A percentile compares a stretch with the other conserved stretches of the same genome.
Evolutionary conservation across 768 basidiomycete species (phyloP).

Genomic region (Phanerodontia chrysosporium): DNA sequence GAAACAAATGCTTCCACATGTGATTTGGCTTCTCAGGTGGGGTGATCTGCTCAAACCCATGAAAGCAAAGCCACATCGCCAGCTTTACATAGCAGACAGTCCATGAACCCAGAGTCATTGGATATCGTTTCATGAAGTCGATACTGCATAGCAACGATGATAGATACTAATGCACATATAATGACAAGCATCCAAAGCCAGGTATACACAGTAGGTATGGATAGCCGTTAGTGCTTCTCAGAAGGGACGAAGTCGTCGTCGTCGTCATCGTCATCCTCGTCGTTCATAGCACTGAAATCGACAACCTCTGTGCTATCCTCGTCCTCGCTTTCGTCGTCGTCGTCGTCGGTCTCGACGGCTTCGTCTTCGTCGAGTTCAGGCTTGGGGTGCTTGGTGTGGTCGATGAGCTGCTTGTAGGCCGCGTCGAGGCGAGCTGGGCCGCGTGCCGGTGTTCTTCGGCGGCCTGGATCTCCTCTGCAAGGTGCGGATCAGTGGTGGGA

Average conservation of each 20-base stretch:
- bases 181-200: not conserved
- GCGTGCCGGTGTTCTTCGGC: not conserved
- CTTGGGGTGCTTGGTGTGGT: not conserved
- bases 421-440: not conserved
- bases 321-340: not conserved
- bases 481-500: not conserved
- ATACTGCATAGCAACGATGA: not conserved
- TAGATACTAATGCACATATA: not conserved
- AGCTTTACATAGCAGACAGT: too few relatives aligned
- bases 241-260: conserved; percentile 3
- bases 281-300: not conserved
- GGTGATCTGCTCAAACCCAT: too few relatives aligned
- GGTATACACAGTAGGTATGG: not conserved
- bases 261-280: not conserved
- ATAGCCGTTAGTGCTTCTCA: not conserved
- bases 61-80: too few relatives aligned
- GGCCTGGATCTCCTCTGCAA: not conserved
- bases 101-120: too few relatives aligned
- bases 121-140: not conserved
- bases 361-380: conserved; percentile 3
- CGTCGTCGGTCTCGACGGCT: conserved; percentile 1
- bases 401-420: not conserved
- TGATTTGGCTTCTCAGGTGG: too few relatives aligned
- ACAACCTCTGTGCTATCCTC: not conserved
- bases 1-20: not conserved